Evolutionary conservation across 495 filamentous ascomycete species (phyloP).

Genomic region (Xylaria palmicola): DNA sequence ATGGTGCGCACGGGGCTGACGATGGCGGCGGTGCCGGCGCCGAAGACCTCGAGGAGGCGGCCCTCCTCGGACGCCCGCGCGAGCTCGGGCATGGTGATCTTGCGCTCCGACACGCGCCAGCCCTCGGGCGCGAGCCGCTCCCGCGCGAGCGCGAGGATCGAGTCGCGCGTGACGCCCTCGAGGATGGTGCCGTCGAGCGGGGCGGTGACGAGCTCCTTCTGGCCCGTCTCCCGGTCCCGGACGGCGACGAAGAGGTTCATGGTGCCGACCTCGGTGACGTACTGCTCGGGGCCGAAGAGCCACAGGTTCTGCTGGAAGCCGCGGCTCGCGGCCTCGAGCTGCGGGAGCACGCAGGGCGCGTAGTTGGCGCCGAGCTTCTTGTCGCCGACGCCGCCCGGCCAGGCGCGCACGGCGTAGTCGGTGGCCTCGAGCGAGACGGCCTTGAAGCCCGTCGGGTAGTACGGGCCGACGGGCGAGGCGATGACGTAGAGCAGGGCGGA

Average conservation of each 20-base stretch:
- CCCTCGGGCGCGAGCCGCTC: constrained; percentile 82
- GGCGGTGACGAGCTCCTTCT: constrained; percentile 87
- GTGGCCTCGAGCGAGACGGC: constrained; percentile 91
- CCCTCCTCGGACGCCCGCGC: constrained; percentile 79
- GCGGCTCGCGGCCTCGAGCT: constrained; percentile 80
- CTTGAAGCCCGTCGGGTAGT: constrained; percentile 98
- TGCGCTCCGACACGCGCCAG: constrained; percentile 84
- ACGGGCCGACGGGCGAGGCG: constrained; percentile 93
- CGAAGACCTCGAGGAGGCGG: constrained; percentile 86
- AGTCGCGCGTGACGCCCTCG: constrained; percentile 89
- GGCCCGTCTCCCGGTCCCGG: constrained; percentile 75
- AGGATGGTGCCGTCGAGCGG: constrained; percentile 97
- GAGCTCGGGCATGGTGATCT: constrained; percentile 83
- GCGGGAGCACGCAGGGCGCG: constrained; percentile 91
- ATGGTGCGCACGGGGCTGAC: constrained; percentile 82
- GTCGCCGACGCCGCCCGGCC: constrained; percentile 95
- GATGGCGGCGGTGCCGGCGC: constrained; percentile 84
- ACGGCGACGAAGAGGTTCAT: constrained; percentile 95
- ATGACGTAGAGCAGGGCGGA: constrained; percentile 91
- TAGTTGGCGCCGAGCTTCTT: constrained; percentile 99
- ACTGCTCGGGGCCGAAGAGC: constrained; percentile 93
- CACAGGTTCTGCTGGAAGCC: constrained; percentile 98
- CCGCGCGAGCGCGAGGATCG: constrained; percentile 75
- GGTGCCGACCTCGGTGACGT: constrained; percentile 92
- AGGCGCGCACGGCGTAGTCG: constrained; percentile 91